phyloP scores from a whole-genome alignment of 1,139 yeast genomes.

The Hansenula sp. region DNA sequence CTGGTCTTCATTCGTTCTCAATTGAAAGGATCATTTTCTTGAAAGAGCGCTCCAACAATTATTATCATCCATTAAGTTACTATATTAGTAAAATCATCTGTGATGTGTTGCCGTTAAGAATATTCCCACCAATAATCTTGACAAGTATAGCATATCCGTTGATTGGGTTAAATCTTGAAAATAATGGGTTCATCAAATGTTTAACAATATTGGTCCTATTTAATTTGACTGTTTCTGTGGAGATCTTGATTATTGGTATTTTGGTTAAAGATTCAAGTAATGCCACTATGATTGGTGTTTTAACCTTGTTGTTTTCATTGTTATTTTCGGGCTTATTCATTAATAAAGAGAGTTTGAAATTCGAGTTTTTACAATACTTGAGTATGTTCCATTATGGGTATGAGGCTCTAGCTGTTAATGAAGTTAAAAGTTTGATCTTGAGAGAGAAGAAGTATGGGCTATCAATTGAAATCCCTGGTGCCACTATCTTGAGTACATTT shows the following conservation, averaged over 20 bases:
- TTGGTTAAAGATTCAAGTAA: conserved; percentile 87
- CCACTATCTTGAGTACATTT: conserved; percentile 90
- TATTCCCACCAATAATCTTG: conserved; percentile 82
- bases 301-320: conserved; percentile 77
- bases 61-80: conserved; percentile 83
- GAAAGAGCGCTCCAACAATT: conserved; percentile 91
- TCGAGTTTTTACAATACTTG: conserved; percentile 77
- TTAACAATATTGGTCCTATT: conserved; percentile 69
- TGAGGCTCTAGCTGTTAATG: conserved; percentile 88
- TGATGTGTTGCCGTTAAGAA: conserved; percentile 85
- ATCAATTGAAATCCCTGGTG: conserved; percentile 97
- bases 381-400: conserved; percentile 95
- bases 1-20: conserved; percentile 86
- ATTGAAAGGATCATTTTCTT: conserved; percentile 84
- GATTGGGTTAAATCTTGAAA: conserved; percentile 80
- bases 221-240: conserved; percentile 82
- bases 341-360: conserved; percentile 52
- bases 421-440: conserved; percentile 82
- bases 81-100: conserved; percentile 81
- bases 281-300: conserved; percentile 84
- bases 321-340: conserved; percentile 91
- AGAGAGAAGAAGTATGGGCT: conserved; percentile 89
- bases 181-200: conserved; percentile 73
- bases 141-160: conserved; percentile 88
- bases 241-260: conserved; percentile 83